Evolutionary conservation across 2,329 filamentous ascomycete species (phyloP).

Genomic region (Huntiella omanensis): DNA sequence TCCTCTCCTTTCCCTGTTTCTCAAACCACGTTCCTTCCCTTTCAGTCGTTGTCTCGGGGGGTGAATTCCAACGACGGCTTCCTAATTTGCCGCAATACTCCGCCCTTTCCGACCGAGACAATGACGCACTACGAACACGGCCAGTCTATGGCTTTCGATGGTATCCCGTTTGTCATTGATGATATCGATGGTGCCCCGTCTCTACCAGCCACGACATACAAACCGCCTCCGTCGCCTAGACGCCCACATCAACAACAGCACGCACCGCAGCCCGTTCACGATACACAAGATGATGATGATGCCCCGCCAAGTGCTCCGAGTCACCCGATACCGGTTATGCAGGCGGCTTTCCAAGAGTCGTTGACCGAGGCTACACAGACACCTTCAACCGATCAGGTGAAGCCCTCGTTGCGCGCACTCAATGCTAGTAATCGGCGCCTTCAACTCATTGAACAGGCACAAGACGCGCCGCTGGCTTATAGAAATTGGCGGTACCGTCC

Average conservation of each 20-base stretch:
- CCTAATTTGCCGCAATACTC: neutral
- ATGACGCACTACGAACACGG: slow-evolving; percentile 10
- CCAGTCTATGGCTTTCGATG: slow-evolving; percentile 8
- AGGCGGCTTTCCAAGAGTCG: slow-evolving; percentile 67
- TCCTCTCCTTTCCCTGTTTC: too few species aligned
- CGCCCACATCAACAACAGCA: neutral
- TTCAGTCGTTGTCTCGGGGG: too few species aligned
- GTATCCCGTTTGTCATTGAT: slow-evolving; percentile 10
- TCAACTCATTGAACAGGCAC: slow-evolving; percentile 45
- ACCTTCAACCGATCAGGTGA: slow-evolving; percentile 14
- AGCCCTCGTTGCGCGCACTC: slow-evolving; percentile 33
- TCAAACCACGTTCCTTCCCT: too few species aligned
- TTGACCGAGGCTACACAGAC: slow-evolving; percentile 36
- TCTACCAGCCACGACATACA: neutral
- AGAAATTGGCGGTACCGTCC: slow-evolving; percentile 58
- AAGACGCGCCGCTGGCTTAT: slow-evolving; percentile 52
- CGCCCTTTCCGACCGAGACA: neutral
- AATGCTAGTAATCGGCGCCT: slow-evolving; percentile 45
- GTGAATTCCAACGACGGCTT: neutral
- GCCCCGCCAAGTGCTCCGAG: slow-evolving; percentile 17
- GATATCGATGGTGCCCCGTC: neutral
- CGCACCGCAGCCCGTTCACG: neutral
- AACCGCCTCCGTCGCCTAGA: neutral
- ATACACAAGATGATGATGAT: neutral
- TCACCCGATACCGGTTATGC: slow-evolving; percentile 61